Evolutionary conservation across 1,284 basidiomycete species (phyloP).

Genomic region (Ustilago hordei): DNA sequence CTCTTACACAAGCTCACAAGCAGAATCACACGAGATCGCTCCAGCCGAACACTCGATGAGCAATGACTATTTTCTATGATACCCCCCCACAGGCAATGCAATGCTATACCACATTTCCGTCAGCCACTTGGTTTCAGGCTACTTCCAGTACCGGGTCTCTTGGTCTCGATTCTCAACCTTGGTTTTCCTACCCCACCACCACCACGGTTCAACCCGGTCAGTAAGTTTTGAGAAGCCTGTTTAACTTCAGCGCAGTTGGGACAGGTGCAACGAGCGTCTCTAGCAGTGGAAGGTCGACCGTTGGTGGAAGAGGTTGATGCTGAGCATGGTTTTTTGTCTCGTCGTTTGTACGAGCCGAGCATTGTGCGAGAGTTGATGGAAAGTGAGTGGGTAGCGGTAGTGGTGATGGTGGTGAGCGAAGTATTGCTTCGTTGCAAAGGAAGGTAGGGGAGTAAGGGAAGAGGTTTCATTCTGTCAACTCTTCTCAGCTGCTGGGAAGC

Average conservation of each 20-base stretch:
- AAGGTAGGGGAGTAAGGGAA: conserved; percentile 4
- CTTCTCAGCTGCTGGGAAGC: background rate
- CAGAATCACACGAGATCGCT: background rate
- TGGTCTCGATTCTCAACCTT: background rate
- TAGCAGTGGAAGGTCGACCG: conserved; percentile 1
- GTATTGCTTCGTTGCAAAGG: conserved; percentile 19
- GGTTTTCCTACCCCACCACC: background rate
- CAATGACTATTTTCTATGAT: background rate
- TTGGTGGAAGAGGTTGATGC: background rate
- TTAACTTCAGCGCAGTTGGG: background rate
- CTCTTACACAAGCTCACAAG: background rate
- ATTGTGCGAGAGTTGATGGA: background rate
- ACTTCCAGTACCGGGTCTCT: background rate
- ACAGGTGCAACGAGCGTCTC: background rate
- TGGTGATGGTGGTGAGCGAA: background rate
- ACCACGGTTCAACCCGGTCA: background rate
- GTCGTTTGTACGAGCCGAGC: conserved; percentile 16
- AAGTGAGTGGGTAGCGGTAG: too few relatives aligned
- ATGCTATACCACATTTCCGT: background rate
- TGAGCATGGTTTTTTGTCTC: background rate
- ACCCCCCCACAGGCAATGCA: background rate
- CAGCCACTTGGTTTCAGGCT: background rate
- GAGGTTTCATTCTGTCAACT: conserved; percentile 18
- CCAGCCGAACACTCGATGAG: background rate
- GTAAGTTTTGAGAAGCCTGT: background rate